phyloP scores from a whole-genome alignment of 2,329 filamentous ascomycete species.

The Pseudogymnoascus sp. region DNA sequence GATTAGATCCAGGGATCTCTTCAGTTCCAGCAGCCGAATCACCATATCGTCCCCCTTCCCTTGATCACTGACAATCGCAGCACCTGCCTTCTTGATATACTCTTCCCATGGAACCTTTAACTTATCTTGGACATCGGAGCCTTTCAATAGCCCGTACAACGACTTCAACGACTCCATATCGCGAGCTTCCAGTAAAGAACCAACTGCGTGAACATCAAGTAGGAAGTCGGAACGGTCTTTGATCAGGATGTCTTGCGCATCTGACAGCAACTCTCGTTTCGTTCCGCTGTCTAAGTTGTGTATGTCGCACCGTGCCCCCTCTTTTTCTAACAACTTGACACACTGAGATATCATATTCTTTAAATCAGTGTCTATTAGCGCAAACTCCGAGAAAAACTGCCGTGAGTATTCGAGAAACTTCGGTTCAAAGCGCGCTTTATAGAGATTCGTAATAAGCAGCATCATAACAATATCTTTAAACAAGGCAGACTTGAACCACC shows the following conservation, averaged over 20 bases:
- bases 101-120: slow-evolving; percentile 66
- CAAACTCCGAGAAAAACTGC: slow-evolving; percentile 61
- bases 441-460: slow-evolving; percentile 77
- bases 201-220: slow-evolving; percentile 57
- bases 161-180: slow-evolving; percentile 63
- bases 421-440: slow-evolving; percentile 71
- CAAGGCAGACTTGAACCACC: slow-evolving; percentile 52
- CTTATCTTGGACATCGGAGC: slow-evolving; percentile 61
- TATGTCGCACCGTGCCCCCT: slow-evolving; percentile 67
- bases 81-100: slow-evolving; percentile 71
- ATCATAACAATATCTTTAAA: slow-evolving; percentile 71
- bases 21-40: slow-evolving; percentile 69
- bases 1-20: slow-evolving; percentile 68
- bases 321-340: slow-evolving; percentile 58
- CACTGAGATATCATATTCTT: slow-evolving; percentile 69
- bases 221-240: slow-evolving; percentile 57
- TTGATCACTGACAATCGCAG: slow-evolving; percentile 70
- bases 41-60: slow-evolving; percentile 80
- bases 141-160: slow-evolving; percentile 68
- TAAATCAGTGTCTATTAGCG: slow-evolving; percentile 54
- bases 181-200: slow-evolving; percentile 63
- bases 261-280: slow-evolving; percentile 63
- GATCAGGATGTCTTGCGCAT: slow-evolving; percentile 67
- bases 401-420: slow-evolving; percentile 60
- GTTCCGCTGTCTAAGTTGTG: slow-evolving; percentile 80